Evolutionary conservation across 257 asterid genomes (phyloP), one percentile per base, ranked within the genome.

Genomic region (Verbascum thapsus): DNA sequence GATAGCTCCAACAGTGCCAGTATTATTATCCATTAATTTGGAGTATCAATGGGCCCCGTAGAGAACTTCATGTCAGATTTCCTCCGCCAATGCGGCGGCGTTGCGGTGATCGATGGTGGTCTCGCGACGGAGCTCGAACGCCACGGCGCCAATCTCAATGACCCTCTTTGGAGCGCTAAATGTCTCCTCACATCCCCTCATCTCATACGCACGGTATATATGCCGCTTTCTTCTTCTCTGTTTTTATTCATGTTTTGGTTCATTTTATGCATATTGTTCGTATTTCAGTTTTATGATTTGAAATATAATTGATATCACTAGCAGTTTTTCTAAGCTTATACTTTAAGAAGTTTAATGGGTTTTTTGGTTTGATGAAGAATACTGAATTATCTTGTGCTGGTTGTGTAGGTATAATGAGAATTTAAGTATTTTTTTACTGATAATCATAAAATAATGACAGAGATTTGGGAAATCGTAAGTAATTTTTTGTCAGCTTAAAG

Each of bases 111-210:
- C 68, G 96, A 90, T 86, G 96, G 97, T 49, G 97, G 97, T 1
- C 85, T 90, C 32, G 96, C 97, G 58, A 90, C 97, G 70, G 95
- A 90, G 81, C 90, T 90, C 42, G 97, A 90, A 71, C 87, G 90
- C 48, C 88, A 81, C 67, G 96, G 96, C 6, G 92, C 95, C 40
- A 77, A 87, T 85, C 92, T 90, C 41, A 83, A 87, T 70, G 95
- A 90, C 67, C 92, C 96, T 42, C 92, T 90, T 1, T 90, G 97
- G 96, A 90, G 97, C 68, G 97, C 96, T 65, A 87, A 87, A 74
- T 90, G 97, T 65, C 86, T 90, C 64, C 80, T 87, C 64, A 81
- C 83, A 20, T 83, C 88, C 19, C 89, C 97, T 58, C 94, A 90
- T 67, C 96, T 87, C 64, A 77, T 90, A 61, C 97, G 95, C 42